Conservation (phyloP, 768 basidiomycete species). For the Pleurotus pulmonarius region DNA sequence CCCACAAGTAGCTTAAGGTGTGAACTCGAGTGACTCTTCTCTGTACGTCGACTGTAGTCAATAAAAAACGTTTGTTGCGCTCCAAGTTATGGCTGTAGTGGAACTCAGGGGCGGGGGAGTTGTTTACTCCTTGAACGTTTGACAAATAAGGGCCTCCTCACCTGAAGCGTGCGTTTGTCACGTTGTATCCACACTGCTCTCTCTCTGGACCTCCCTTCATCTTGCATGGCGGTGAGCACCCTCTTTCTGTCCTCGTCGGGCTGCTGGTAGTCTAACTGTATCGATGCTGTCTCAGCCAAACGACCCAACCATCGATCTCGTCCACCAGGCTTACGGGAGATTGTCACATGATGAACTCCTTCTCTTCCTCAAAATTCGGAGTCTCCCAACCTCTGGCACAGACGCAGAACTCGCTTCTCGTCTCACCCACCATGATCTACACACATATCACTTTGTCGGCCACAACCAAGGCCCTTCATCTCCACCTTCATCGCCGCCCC, state of each 20-base stretch:
- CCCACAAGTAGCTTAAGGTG: not conserved
- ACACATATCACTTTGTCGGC: slow-evolving; percentile 62
- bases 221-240: slow-evolving; percentile 31
- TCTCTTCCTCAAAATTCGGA: slow-evolving; percentile 72
- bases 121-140: slow-evolving; percentile 1
- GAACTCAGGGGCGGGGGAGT: not conserved
- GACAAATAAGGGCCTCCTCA: slow-evolving; percentile 4
- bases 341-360: slow-evolving; percentile 65
- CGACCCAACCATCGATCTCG: slow-evolving; percentile 38
- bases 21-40: not conserved
- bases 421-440: slow-evolving; percentile 71
- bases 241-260: slow-evolving; percentile 14
- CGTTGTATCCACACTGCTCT: slow-evolving; percentile 11
- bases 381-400: slow-evolving; percentile 61
- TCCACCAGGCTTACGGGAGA: slow-evolving; percentile 67
- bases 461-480: slow-evolving; percentile 22
- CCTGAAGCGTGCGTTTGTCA: slow-evolving; percentile 14
- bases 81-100: too few relatives aligned
- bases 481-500: slow-evolving; percentile 26
- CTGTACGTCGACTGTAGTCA: too few relatives aligned
- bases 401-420: slow-evolving; percentile 65
- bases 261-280: slow-evolving; percentile 26
- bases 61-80: too few relatives aligned
- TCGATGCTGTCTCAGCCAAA: slow-evolving; percentile 21
- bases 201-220: slow-evolving; percentile 7